Evolutionary conservation across 2,329 filamentous ascomycete genomes (phyloP).

Genomic region (Paecilomyces formosus): DNA sequence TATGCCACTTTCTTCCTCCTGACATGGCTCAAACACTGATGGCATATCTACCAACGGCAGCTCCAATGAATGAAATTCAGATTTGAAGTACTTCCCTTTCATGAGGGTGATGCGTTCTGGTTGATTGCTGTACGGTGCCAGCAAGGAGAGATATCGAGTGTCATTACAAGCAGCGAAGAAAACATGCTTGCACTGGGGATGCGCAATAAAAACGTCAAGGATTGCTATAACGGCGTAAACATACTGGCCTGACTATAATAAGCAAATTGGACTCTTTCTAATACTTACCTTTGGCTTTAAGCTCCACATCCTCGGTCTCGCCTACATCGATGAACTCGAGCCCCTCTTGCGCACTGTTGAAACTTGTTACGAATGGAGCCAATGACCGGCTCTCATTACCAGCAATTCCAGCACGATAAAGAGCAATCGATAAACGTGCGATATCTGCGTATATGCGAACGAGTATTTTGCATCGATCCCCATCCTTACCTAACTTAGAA

Average conservation of each 20-base stretch:
- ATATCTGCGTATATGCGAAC: conserved; percentile 52
- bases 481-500: conserved; percentile 33
- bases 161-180: conserved; percentile 59
- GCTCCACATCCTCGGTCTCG: conserved; percentile 53
- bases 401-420: conserved; percentile 43
- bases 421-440: conserved; percentile 43
- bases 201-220: conserved; percentile 46
- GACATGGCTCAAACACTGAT: conserved; percentile 42
- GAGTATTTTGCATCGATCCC: conserved; percentile 47
- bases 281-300: conserved; percentile 49
- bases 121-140: conserved; percentile 46
- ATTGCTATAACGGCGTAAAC: conserved; percentile 15
- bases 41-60: conserved; percentile 46
- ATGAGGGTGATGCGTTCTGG: conserved; percentile 50
- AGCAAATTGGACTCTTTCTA: background rate
- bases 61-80: conserved; percentile 46
- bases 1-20: background rate
- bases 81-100: conserved; percentile 43
- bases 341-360: conserved; percentile 50
- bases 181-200: conserved; percentile 57
- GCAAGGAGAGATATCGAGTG: conserved; percentile 49
- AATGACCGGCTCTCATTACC: conserved; percentile 51
- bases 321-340: conserved; percentile 58
- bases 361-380: conserved; percentile 48
- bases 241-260: background rate